Evolutionary conservation across 768 basidiomycete species (phyloP).

Genomic region (Psilocybe tampanensis): DNA sequence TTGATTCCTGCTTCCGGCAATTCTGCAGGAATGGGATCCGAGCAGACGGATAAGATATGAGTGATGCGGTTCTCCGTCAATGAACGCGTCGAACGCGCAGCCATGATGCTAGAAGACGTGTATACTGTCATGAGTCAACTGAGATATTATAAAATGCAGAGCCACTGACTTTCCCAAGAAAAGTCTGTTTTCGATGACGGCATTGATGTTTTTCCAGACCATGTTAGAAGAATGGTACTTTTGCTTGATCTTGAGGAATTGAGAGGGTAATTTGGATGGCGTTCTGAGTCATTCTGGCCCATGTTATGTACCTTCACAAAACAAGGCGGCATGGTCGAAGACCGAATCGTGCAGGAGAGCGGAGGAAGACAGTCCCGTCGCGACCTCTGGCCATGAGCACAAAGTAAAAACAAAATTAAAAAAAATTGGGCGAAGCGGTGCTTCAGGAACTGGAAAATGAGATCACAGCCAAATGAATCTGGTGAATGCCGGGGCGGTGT

Average conservation of each 20-base stretch:
- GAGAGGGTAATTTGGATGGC: constrained; percentile 17
- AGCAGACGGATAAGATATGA: constrained; percentile 79
- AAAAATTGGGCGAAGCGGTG: constrained; percentile 32
- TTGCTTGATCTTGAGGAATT: constrained; percentile 13
- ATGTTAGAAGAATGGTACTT: constrained; percentile 33
- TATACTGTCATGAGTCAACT: constrained; percentile 19
- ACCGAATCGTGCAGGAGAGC: constrained; percentile 21
- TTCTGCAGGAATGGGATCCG: constrained; percentile 72
- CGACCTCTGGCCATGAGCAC: constrained; percentile 25
- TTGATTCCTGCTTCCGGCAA: constrained; percentile 66
- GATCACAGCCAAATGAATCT: constrained; percentile 15
- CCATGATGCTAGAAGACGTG: constrained; percentile 52
- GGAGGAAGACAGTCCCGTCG: constrained; percentile 28
- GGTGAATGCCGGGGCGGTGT: constrained; percentile 25
- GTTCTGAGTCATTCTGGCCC: constrained; percentile 8
- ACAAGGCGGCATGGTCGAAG: constrained; percentile 14
- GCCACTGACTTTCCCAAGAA: constrained; percentile 74
- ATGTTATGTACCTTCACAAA: constrained; percentile 22
- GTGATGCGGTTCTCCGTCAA: constrained; percentile 76
- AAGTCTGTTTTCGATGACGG: constrained; percentile 64
- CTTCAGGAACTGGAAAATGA: constrained; percentile 25
- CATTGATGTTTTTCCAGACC: constrained; percentile 69
- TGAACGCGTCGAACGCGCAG: constrained; percentile 71
- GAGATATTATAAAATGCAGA: constrained; percentile 15
- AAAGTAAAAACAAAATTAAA: constrained; percentile 15